A percentile compares a stretch with the other conserved stretches of the same genome.
Conservation (phyloP, 2,329 filamentous ascomycete genomes). For the Cladophialophora carrionii region DNA sequence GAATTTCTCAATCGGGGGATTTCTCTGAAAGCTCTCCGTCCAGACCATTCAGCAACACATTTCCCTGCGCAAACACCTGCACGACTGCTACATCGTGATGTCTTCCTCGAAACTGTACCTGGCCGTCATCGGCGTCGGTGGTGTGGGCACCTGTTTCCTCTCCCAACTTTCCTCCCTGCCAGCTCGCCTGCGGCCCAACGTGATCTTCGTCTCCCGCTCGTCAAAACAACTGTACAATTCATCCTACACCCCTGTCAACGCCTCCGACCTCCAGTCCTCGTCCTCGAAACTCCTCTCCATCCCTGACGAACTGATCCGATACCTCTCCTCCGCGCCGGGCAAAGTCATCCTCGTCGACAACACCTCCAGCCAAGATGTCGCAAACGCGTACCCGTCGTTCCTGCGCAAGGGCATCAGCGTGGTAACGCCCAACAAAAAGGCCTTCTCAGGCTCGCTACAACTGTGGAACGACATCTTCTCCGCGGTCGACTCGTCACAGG, state of each 20-base stretch:
- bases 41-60: background rate
- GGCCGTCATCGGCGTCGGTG: conserved; percentile 72
- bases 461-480: conserved; percentile 90
- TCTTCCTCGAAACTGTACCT: conserved; percentile 33
- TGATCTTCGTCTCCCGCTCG: conserved; percentile 85
- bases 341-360: conserved; percentile 90
- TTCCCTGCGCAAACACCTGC: background rate
- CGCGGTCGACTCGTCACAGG: conserved; percentile 56
- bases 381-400: conserved; percentile 79
- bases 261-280: conserved; percentile 65
- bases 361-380: conserved; percentile 86
- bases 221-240: conserved; percentile 74
- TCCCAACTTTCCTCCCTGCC: conserved; percentile 74
- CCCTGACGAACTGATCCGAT: conserved; percentile 72
- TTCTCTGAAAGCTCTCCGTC: background rate
- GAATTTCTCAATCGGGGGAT: background rate
- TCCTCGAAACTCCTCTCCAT: conserved; percentile 64
- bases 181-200: conserved; percentile 69
- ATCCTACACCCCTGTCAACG: conserved; percentile 61
- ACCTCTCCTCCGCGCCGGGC: conserved; percentile 75
- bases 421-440: conserved; percentile 98
- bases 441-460: conserved; percentile 78
- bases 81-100: conserved; percentile 3
- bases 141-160: conserved; percentile 90
- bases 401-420: conserved; percentile 82